Evolutionary conservation across 2,329 filamentous ascomycete species (phyloP).

Genomic region (Alternaria sp.): DNA sequence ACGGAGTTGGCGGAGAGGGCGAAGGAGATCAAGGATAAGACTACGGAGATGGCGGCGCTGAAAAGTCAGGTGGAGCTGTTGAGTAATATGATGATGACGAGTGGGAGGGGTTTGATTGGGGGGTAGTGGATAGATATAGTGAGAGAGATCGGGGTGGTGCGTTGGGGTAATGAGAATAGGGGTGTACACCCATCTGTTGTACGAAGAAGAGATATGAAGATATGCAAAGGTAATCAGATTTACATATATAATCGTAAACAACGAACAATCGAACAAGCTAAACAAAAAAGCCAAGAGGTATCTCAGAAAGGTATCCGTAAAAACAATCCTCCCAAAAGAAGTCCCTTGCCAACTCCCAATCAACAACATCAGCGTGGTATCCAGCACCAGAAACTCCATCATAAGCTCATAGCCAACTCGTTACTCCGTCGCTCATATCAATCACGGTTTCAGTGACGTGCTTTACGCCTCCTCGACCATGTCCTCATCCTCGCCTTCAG

Average conservation of each 20-base stretch:
- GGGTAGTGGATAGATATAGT: not conserved
- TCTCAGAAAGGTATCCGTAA: slow-evolving; percentile 8
- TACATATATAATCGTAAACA: slow-evolving; percentile 1
- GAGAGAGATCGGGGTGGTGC: no score
- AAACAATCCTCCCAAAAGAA: not conserved
- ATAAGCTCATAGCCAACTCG: slow-evolving; percentile 2
- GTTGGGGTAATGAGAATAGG: not conserved
- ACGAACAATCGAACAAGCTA: not conserved
- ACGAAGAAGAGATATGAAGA: not conserved
- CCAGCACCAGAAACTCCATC: slow-evolving; percentile 1
- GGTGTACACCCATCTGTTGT: not conserved
- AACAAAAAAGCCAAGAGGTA: slow-evolving; percentile 6
- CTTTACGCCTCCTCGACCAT: slow-evolving; percentile 6
- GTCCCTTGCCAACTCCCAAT: not conserved
- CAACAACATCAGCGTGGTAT: not conserved
- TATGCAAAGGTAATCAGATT: slow-evolving; percentile 3
- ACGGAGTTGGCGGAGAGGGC: slow-evolving; percentile 29
- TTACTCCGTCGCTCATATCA: not conserved
- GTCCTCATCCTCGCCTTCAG: slow-evolving; percentile 32
- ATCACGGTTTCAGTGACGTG: not conserved
- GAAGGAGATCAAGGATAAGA: slow-evolving; percentile 36
- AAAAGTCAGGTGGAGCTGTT: slow-evolving; percentile 36
- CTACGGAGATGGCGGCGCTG: slow-evolving; percentile 32
- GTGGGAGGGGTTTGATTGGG: slow-evolving; percentile 5
- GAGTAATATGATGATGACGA: slow-evolving; percentile 31